These are phyloP conservation scores for Quercus alba DNA, from an alignment of 306 rosid genomes.

Conservation along the genomic window DNA sequence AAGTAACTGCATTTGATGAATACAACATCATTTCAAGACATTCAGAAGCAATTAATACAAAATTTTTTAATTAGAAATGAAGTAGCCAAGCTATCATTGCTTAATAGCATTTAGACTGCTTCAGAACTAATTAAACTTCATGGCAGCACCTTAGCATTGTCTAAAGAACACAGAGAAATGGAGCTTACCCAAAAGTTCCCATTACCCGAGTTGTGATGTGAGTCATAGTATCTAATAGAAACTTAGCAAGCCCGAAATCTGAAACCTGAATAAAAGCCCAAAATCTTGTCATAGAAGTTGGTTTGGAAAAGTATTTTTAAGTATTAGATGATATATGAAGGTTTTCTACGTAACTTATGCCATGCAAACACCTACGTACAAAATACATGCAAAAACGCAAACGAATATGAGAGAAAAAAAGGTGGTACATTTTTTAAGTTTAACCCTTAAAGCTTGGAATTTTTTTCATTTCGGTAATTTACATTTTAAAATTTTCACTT, in stretches of 20 bases:
- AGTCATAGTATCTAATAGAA: conserved; percentile 44
- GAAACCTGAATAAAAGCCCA: conserved; percentile 43
- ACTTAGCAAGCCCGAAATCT: conserved; percentile 66
- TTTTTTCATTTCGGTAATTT: too few relatives aligned
- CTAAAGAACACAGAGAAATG: not conserved
- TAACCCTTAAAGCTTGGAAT: too few relatives aligned
- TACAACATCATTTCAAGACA: not conserved
- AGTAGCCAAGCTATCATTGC: not conserved
- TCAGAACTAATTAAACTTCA: not conserved
- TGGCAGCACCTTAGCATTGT: not conserved
- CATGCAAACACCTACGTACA: too few relatives aligned
- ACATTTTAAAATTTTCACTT: too few relatives aligned
- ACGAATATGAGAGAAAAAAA: too few relatives aligned
- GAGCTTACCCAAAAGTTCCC: conserved; percentile 69
- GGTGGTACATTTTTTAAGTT: not conserved
- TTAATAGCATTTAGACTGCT: not conserved
- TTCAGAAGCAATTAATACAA: not conserved
- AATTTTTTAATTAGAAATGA: not conserved
- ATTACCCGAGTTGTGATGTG: conserved; percentile 64
- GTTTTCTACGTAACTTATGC: not conserved
- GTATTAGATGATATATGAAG: not conserved
- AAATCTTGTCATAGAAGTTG: not conserved
- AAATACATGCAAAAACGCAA: too few relatives aligned
- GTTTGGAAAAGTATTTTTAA: not conserved
- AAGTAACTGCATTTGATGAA: conserved; percentile 45